A percentile compares a stretch with the other conserved stretches of the same genome.
These are phyloP conservation scores for Xylaria sp. DNA, from an alignment of 2,329 filamentous ascomycete genomes.

Conservation along the genomic window DNA sequence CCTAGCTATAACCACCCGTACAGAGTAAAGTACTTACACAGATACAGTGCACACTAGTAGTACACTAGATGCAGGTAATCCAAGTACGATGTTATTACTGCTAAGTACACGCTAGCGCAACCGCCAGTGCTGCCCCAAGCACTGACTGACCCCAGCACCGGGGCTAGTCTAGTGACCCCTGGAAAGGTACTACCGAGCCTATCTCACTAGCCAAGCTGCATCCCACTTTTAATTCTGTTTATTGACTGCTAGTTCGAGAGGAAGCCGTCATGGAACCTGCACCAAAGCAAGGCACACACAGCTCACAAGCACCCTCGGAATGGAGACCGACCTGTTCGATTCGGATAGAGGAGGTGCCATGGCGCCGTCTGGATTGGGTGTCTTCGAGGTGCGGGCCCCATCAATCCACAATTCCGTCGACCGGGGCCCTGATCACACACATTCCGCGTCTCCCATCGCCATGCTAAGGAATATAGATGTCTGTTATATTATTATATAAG, in stretches of 20 bases:
- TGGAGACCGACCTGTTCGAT: slow-evolving; percentile 19
- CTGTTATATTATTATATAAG: slow-evolving; percentile 33
- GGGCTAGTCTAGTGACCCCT: slow-evolving; percentile 22
- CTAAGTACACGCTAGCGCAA: not conserved
- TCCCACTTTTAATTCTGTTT: slow-evolving; percentile 25
- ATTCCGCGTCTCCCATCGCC: slow-evolving; percentile 23
- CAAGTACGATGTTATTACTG: not conserved
- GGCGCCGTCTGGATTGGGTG: slow-evolving; percentile 22
- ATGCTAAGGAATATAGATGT: slow-evolving; percentile 28
- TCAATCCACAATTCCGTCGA: slow-evolving; percentile 20
- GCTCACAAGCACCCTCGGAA: slow-evolving; percentile 21
- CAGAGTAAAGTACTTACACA: not conserved
- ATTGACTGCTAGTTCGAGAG: slow-evolving; percentile 25
- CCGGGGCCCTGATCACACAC: slow-evolving; percentile 31
- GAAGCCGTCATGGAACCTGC: slow-evolving; percentile 33
- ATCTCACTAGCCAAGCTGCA: slow-evolving; percentile 23
- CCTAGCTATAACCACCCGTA: not conserved
- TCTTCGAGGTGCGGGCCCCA: not conserved
- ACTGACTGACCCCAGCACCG: slow-evolving; percentile 13
- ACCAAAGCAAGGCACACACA: slow-evolving; percentile 19
- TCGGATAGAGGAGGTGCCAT: slow-evolving; percentile 29
- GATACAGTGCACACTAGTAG: not conserved
- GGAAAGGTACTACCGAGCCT: slow-evolving; percentile 10
- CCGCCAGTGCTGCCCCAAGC: not conserved
- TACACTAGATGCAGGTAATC: not conserved